Evolutionary conservation across 768 basidiomycete species (phyloP), one percentile per base, ranked within the genome.

Genomic region (Agaricus subrufescens): DNA sequence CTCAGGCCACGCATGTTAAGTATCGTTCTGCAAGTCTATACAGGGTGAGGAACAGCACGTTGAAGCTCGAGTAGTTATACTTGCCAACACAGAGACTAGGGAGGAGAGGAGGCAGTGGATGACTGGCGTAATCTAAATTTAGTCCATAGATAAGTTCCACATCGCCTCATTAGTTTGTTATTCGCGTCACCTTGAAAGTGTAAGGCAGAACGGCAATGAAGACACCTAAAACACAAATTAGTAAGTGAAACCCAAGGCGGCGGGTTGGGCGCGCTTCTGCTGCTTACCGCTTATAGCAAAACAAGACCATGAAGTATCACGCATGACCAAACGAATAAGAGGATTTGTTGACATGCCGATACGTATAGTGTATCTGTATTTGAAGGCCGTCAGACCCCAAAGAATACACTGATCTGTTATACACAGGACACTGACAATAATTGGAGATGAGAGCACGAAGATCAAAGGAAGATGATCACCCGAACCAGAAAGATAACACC

Each of bases 21-120:
- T 14, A 39, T 53, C 43, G 45, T 53, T 34, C 52, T 45, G 30
- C 44, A 53, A 3, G 52, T 53, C 34, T 53, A 19, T n/a, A 11
- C 2, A 10, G 34, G n/a, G 30, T 46, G 8, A 52, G 23, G 4
- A 25, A 34, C 1, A 1, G 45, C 15, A 7, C 29, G 19, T 19
- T 3, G 14, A 8, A 14, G 4, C 3, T 7, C 4, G 46, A n/a
- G 49, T 12, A 38, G 14, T 11, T 3, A 46, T 5, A 25, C 30
- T 26, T 38, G 46, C 52, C 52, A 19, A 37, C 8, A 53, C 34
- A 11, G 52, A 53, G 2, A 53, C 3, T 14, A 46, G 12, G 1
- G 52, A 15, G 38, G 19, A 45, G 1, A 53, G 31, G 26, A 46
- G n/a, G 31, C 52, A 45, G 34, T 11, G 29, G 4, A 19, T 19